Evolutionary conservation across 805 yeast species (phyloP).

Genomic region (Tetrapisispora taiwanensis): DNA sequence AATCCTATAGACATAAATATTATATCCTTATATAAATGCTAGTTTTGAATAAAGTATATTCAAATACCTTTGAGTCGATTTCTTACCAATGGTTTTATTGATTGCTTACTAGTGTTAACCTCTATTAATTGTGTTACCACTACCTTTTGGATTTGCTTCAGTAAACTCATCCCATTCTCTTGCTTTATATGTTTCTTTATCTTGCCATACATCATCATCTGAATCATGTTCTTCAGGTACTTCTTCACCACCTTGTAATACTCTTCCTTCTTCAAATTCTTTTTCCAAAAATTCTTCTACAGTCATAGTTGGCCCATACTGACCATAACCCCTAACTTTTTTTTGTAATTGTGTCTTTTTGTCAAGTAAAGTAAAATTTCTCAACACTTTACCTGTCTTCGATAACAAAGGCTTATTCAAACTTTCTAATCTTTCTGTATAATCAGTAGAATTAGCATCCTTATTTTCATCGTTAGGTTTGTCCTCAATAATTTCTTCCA

Average conservation of each 20-base stretch:
- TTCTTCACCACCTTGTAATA: slow-evolving; percentile 41
- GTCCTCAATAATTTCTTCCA: background rate
- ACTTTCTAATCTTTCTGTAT: slow-evolving; percentile 54
- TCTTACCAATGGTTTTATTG: too few species aligned
- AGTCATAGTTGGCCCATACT: slow-evolving; percentile 84
- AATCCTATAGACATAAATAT: too few species aligned
- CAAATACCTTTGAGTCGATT: too few species aligned
- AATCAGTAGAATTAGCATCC: slow-evolving; percentile 33
- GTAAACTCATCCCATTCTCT: slow-evolving; percentile 91
- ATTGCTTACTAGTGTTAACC: slow-evolving; percentile 28
- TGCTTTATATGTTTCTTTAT: slow-evolving; percentile 59
- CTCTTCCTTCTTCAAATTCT: slow-evolving; percentile 78
- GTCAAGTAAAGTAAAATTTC: slow-evolving; percentile 72
- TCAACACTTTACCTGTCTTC: slow-evolving; percentile 64
- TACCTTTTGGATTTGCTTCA: slow-evolving; percentile 76
- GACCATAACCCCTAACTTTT: slow-evolving; percentile 85
- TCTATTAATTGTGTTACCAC: slow-evolving; percentile 74
- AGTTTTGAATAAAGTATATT: too few species aligned
- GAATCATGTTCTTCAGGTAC: slow-evolving; percentile 29
- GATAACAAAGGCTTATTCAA: slow-evolving; percentile 46
- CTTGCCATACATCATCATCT: slow-evolving; percentile 51
- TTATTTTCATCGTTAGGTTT: slow-evolving; percentile 1
- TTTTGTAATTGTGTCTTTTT: slow-evolving; percentile 45
- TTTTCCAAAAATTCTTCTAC: slow-evolving; percentile 85
- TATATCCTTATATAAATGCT: too few species aligned